Evolutionary conservation across 768 basidiomycete genomes (phyloP).

Genomic region (Infundibulicybe gibba): DNA sequence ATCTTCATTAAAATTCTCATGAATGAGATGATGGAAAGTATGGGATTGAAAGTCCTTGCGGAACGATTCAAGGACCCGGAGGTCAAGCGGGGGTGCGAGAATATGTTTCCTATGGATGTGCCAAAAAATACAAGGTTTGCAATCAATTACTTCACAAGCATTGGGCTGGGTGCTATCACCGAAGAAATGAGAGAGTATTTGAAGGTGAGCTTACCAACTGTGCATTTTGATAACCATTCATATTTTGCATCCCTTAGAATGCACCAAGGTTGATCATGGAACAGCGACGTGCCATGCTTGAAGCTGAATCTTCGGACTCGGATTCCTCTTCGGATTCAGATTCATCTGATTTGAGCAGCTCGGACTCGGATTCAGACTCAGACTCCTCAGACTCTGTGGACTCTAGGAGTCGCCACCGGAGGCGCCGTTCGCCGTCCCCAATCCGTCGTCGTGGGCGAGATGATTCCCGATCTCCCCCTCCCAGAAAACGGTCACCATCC

Average conservation of each 20-base stretch:
- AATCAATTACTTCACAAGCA: slow-evolving; percentile 97
- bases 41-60: slow-evolving; percentile 84
- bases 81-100: slow-evolving; percentile 63
- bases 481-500: slow-evolving; percentile 17
- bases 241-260: slow-evolving; percentile 51
- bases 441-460: slow-evolving; percentile 18
- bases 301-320: slow-evolving; percentile 51
- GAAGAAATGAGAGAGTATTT: slow-evolving; percentile 97
- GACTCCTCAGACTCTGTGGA: slow-evolving; percentile 13
- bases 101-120: slow-evolving; percentile 95
- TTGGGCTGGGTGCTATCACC: slow-evolving; percentile 86
- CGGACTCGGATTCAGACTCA: slow-evolving; percentile 20
- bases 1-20: slow-evolving; percentile 98
- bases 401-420: slow-evolving; percentile 16
- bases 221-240: neutral
- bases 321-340: slow-evolving; percentile 26
- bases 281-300: slow-evolving; percentile 85
- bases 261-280: slow-evolving; percentile 93
- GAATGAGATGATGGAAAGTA: slow-evolving; percentile 90
- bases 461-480: slow-evolving; percentile 15
- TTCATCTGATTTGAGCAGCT: slow-evolving; percentile 23
- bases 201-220: slow-evolving; percentile 53
- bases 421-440: slow-evolving; percentile 20
- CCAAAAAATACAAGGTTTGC: slow-evolving; percentile 96
- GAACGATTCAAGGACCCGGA: slow-evolving; percentile 91